Base-by-base conservation (phyloP, 169 alveolate species). In the Plasmodium billcollinsi region DNA sequence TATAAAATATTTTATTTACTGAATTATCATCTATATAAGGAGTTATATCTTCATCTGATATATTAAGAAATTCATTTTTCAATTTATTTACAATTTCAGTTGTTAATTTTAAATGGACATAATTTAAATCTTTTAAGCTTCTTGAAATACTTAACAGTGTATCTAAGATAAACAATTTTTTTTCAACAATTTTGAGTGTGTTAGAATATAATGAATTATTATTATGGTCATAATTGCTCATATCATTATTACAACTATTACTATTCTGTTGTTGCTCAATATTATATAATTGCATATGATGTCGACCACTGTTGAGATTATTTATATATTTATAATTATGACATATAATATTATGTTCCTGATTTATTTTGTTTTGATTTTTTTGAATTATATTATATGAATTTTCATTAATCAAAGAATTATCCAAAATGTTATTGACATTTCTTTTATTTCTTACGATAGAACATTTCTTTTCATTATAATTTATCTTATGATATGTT, bases 111-210 rank as follows among this genome's bases (percentile, higher is more conserved):
- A 78, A 39, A 47, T 78, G 89, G 9, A 70, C 18, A 66, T 65
- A 78, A 18, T 66, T 78, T 47, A 78, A 59, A 39, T 78, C 78
- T 45, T 58, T 65, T 20, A 78, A 52, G 39, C 89, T 78, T 43
- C 61, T 78, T 18, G 78, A 15, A 24, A 78, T 78, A 26, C 43
- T 21, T 11, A 78, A 69, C 3, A 78, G 49, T 5, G 73, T 58
- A 14, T 74, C 63, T 26, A 74, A 47, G 3, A 24, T 15, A 0
- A 59, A 54, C 3, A n/a, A 33, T 11, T 58, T 18, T 24, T 45
- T 29, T 9, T 74, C 88, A 24, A 20, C 50, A 26, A 67, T n/a
- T 11, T 8, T 33, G n/a, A 56, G 11, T 54, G 20, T 3, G 6
- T 24, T 7, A 21, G 20, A 12, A 62, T 21, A 18, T 0, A 15